A percentile compares a stretch with the other conserved stretches of the same genome.
Conservation (phyloP, 2,329 filamentous ascomycete genomes). For the Colletotrichum sp. region DNA sequence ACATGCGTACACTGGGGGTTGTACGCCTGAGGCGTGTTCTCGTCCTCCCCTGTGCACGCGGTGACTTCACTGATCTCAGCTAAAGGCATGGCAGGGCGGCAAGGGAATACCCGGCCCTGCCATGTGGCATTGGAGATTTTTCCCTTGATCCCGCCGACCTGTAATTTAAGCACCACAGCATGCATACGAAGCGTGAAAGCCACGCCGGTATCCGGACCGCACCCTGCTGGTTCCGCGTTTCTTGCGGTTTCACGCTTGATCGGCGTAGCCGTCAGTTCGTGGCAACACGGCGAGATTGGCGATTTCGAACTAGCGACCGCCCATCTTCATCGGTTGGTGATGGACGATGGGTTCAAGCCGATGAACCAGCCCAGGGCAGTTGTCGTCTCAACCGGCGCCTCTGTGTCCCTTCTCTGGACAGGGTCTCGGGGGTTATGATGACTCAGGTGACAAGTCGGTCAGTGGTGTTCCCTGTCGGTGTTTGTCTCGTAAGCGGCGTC, state of each 20-base stretch:
- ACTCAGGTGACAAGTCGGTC: background rate
- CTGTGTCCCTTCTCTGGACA: background rate
- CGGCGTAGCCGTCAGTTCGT: background rate
- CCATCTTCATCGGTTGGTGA: background rate
- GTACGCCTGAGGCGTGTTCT: background rate
- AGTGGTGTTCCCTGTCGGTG: background rate
- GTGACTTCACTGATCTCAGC: background rate
- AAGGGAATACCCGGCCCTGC: slow-evolving; percentile 7
- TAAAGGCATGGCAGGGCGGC: background rate
- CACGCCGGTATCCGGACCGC: background rate
- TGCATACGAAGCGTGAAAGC: background rate
- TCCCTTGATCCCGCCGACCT: background rate
- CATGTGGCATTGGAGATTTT: slow-evolving; percentile 14
- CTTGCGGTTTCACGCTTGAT: background rate
- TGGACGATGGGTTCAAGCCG: background rate
- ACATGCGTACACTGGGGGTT: background rate
- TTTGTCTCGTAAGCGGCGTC: background rate
- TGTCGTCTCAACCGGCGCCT: background rate
- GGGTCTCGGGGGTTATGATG: background rate
- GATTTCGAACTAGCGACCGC: background rate
- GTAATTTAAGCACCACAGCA: background rate
- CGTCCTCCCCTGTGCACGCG: background rate
- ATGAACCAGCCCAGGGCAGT: background rate
- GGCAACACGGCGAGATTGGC: background rate
- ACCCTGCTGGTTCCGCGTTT: background rate